phyloP scores from a whole-genome alignment of 495 filamentous ascomycete genomes.

The Oidiodendron maius region DNA sequence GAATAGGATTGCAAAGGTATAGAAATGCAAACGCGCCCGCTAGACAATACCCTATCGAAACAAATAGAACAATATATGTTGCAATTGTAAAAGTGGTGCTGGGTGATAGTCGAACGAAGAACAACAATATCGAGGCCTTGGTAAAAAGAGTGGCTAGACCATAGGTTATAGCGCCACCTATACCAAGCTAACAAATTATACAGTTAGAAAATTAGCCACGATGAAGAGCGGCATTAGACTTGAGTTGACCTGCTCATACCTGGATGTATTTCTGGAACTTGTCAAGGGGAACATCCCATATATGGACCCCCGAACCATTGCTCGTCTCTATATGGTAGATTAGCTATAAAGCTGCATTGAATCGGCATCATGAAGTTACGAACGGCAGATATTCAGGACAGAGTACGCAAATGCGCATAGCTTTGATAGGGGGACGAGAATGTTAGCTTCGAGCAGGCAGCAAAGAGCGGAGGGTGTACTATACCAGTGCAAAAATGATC shows the following conservation, averaged over 20 bases:
- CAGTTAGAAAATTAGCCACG: constrained; percentile 1
- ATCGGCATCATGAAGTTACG: neutral
- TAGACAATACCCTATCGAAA: constrained; percentile 21
- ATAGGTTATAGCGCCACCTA: constrained; percentile 20
- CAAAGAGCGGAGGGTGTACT: neutral
- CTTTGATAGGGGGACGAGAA: constrained; percentile 2
- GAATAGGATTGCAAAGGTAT: constrained; percentile 24
- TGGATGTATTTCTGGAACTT: constrained; percentile 2
- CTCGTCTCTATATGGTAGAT: constrained; percentile 8
- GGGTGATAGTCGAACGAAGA: constrained; percentile 11
- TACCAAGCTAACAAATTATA: constrained; percentile 15
- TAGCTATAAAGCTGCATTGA: neutral
- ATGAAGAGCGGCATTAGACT: neutral
- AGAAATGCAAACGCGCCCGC: constrained; percentile 16
- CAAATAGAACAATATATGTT: constrained; percentile 19
- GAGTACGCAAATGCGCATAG: constrained; percentile 7
- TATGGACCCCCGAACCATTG: constrained; percentile 8
- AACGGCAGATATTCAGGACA: constrained; percentile 7
- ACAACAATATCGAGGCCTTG: constrained; percentile 85
- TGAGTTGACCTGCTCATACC: neutral
- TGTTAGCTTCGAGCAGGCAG: neutral
- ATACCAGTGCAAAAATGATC: constrained; percentile 2
- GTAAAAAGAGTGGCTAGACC: constrained; percentile 35
- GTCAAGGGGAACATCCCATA: constrained; percentile 9
- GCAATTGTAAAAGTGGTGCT: constrained; percentile 17